phyloP scores from a whole-genome alignment of 371 early-diverging fungal genomes.

The Batkoa obscura region DNA sequence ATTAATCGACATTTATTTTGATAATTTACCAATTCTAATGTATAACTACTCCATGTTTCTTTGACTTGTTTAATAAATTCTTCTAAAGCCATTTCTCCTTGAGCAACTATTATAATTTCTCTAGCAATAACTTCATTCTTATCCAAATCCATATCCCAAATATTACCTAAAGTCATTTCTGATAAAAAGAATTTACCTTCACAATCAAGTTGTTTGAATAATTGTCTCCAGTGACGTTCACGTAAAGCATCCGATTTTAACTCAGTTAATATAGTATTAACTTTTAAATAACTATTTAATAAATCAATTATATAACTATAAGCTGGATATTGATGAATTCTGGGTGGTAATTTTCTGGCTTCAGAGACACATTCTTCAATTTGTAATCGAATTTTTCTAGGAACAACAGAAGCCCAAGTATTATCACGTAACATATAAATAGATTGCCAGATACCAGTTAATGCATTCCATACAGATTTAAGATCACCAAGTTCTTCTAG shows the following conservation, averaged over 20 bases:
- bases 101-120: constrained; percentile 79
- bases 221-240: constrained; percentile 91
- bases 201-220: constrained; percentile 65
- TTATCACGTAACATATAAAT: constrained; percentile 72
- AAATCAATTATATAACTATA: constrained; percentile 82
- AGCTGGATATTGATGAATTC: constrained; percentile 94
- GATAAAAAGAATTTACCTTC: constrained; percentile 43
- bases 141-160: constrained; percentile 86
- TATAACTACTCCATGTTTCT: constrained; percentile 84
- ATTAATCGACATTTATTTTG: constrained; percentile 93
- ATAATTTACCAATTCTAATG: constrained; percentile 85
- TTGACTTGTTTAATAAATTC: constrained; percentile 85
- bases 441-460: constrained; percentile 66
- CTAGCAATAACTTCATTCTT: constrained; percentile 65
- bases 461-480: constrained; percentile 81
- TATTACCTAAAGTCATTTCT: constrained; percentile 82
- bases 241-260: constrained; percentile 90
- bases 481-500: constrained; percentile 86
- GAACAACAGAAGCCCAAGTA: constrained; percentile 71
- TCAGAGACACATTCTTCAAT: constrained; percentile 65
- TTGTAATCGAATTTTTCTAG: constrained; percentile 72
- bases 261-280: constrained; percentile 65
- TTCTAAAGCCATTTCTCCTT: constrained; percentile 98
- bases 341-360: constrained; percentile 81
- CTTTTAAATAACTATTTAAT: constrained; percentile 55